Base-by-base conservation (phyloP, 2,329 filamentous ascomycete genomes). In the Botrytis fabae region DNA sequence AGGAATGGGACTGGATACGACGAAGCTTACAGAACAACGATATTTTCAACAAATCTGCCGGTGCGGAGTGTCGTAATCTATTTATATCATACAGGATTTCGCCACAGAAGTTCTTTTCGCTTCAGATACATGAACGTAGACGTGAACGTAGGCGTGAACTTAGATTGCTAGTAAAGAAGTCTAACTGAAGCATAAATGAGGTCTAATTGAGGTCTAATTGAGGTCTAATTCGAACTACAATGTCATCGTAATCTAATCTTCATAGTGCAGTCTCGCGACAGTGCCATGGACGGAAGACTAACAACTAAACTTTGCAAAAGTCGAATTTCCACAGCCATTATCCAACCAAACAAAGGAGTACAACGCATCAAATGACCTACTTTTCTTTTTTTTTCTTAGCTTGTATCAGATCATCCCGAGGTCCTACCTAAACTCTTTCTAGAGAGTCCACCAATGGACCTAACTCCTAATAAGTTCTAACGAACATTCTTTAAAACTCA, bases 331-430 rank as follows among this genome's bases (percentile, higher is more conserved):
- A 57, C n/a, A 6, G 38, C 38, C 35, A 62, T 40, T 38, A 42
- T n/a, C 22, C 60, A 62, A n/a, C 38, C 60, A 62, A 62, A 62
- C 35, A 62, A 38, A 42, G 14, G 60, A 62, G 64, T 68, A 68
- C 64, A 68, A 68, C 64, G 64, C 64, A 72, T 68, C 44, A 66
- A 54, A 3, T 44, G 25, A 32, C 25, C 70, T 63, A 68, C 60
- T 54, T 46, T 51, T 70, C 57, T 61, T 61, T 35, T 61, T 35
- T 35, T 66, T 44, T 57, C 51, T 66, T 66, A 70, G 69, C 75
- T 75, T 75, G 75, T 77, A 77, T 65, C 63, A 65, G 46, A 48
- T 48, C 28, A 28, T 48, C 42, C 42, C 42, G 42, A 65, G 59
- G 51, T 40, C 60, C 22, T n/a, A 44, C 25, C 60, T 18, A 28